Evolutionary conservation across 495 filamentous ascomycete species (phyloP).

Genomic region (Trichoderma asperelloides): DNA sequence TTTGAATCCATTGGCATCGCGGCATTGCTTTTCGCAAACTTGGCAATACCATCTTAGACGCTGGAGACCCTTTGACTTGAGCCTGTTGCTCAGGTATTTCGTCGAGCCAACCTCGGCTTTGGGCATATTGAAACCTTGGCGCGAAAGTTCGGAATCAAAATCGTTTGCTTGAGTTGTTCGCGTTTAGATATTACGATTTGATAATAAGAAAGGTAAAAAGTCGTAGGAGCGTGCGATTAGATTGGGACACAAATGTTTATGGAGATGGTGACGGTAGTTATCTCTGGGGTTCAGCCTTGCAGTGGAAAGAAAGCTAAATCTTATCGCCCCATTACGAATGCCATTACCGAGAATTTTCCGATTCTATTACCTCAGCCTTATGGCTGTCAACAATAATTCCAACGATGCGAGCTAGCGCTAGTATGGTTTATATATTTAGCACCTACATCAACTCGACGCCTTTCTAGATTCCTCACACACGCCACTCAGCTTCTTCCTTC

Average conservation of each 20-base stretch:
- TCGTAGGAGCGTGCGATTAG: background rate
- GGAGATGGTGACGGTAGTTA: background rate
- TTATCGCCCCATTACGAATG: background rate
- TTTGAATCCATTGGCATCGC: conserved; percentile 72
- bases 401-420: no score
- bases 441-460: no score
- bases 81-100: conserved; percentile 79
- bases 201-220: background rate
- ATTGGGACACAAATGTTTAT: background rate
- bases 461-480: background rate
- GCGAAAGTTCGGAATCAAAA: background rate
- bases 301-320: background rate
- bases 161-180: background rate
- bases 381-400: background rate
- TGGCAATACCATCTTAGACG: conserved; percentile 83
- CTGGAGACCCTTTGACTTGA: conserved; percentile 83
- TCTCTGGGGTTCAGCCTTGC: background rate
- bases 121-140: conserved; percentile 55
- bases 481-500: background rate
- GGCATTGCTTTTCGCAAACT: conserved; percentile 49
- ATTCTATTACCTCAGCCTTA: background rate
- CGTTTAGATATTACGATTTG: background rate
- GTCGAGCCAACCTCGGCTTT: conserved; percentile 82
- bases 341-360: background rate
- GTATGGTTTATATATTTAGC: no score